A percentile compares a stretch with the other conserved stretches of the same genome.
Evolutionary conservation across 495 filamentous ascomycete genomes (phyloP).

Genomic region (Penicillium bovifimosum): DNA sequence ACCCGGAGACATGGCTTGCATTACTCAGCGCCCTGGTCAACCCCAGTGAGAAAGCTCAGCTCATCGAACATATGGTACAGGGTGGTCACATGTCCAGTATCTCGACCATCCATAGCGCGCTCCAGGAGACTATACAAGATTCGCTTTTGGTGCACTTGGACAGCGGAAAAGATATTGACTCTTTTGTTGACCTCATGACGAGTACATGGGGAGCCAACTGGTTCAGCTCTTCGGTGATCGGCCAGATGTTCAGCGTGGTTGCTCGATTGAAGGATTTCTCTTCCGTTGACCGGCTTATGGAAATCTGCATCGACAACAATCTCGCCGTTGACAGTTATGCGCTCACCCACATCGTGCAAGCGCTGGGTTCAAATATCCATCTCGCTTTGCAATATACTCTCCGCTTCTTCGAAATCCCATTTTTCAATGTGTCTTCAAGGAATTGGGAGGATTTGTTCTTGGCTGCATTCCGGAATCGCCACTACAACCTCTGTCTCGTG

Average conservation of each 20-base stretch:
- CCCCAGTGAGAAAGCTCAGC: constrained; percentile 23
- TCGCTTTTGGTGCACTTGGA: constrained; percentile 31
- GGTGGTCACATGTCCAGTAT: constrained; percentile 27
- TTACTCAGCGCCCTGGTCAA: constrained; percentile 32
- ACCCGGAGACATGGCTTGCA: constrained; percentile 40
- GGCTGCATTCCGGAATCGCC: constrained; percentile 30
- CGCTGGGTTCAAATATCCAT: constrained; percentile 21
- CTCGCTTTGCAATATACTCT: constrained; percentile 20
- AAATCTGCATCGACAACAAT: constrained; percentile 23
- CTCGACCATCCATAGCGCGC: constrained; percentile 15
- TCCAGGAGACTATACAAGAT: constrained; percentile 31
- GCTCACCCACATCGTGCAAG: constrained; percentile 17
- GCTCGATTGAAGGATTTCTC: constrained; percentile 17
- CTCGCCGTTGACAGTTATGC: constrained; percentile 17
- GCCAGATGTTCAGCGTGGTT: constrained; percentile 33
- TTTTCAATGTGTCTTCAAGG: constrained; percentile 5
- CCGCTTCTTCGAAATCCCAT: constrained; percentile 11
- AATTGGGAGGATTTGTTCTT: constrained; percentile 35
- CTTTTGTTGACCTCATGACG: constrained; percentile 32
- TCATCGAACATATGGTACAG: constrained; percentile 34
- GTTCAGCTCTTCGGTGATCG: constrained; percentile 30
- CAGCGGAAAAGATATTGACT: constrained; percentile 26
- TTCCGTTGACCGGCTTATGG: constrained; percentile 23
- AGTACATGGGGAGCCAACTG: constrained; percentile 27
- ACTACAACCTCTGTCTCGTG: constrained; percentile 42